These are phyloP conservation scores for Aphanomyces stellatus DNA, from an alignment of 352 stramenopile genomes.

Conservation along the genomic window DNA sequence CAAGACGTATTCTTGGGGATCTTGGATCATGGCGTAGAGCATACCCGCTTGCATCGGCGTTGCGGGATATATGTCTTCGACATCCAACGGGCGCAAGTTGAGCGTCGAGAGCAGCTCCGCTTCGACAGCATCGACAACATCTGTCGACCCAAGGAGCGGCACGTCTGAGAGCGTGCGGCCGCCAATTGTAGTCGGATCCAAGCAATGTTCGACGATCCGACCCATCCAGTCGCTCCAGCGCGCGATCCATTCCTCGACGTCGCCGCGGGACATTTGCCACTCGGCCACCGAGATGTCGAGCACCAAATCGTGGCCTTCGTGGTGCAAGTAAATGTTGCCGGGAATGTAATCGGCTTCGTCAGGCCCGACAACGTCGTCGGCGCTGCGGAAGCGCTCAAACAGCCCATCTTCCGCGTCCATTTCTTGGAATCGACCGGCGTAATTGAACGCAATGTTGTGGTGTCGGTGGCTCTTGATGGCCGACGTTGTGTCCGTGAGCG, in stretches of 20 bases:
- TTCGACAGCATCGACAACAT: neutral
- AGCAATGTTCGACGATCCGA: neutral
- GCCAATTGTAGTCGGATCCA: neutral
- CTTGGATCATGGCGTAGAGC: neutral
- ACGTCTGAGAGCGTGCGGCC: neutral
- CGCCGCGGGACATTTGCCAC: neutral
- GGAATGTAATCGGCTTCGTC: neutral
- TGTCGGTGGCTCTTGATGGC: neutral
- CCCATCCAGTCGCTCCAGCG: neutral
- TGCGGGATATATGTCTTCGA: neutral
- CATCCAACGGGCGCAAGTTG: neutral
- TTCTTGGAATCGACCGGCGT: neutral
- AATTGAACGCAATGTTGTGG: conserved; percentile 3
- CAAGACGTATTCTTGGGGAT: neutral
- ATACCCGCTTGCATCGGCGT: neutral
- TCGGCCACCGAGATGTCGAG: neutral
- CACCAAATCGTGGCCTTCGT: neutral
- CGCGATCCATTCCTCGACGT: neutral
- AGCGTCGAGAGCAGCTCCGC: neutral
- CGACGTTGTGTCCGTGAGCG: neutral
- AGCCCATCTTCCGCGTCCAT: neutral
- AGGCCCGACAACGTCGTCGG: neutral
- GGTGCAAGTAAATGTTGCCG: neutral
- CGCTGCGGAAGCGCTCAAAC: neutral
- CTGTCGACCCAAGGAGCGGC: neutral